Evolutionary conservation across 495 filamentous ascomycete genomes (phyloP).

Genomic region (Parachaetomium inaequale): DNA sequence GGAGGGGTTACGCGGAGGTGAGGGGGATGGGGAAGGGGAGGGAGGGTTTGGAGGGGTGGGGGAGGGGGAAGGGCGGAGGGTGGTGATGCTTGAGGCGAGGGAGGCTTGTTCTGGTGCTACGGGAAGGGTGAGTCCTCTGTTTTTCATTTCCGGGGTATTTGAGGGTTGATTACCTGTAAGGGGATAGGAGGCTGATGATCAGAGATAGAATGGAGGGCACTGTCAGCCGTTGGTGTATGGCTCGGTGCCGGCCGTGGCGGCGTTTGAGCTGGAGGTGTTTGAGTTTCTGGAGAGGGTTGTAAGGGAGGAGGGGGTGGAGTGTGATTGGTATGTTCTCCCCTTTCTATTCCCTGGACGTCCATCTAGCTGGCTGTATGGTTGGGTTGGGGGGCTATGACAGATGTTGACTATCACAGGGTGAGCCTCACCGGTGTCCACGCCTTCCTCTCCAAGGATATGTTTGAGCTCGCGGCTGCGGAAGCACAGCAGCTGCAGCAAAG

Average conservation of each 20-base stretch:
- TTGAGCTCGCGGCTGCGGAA: slow-evolving; percentile 41
- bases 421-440: slow-evolving; percentile 44
- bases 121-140: slow-evolving; percentile 58
- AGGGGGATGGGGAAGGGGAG: slow-evolving; percentile 31
- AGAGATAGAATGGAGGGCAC: slow-evolving; percentile 65
- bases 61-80: slow-evolving; percentile 48
- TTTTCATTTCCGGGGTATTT: not conserved
- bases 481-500: slow-evolving; percentile 41
- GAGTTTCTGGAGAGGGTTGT: slow-evolving; percentile 51
- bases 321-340: slow-evolving; percentile 49
- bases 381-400: not conserved
- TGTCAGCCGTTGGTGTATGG: slow-evolving; percentile 62
- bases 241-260: slow-evolving; percentile 47
- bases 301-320: slow-evolving; percentile 51
- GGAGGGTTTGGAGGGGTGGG: slow-evolving; percentile 47
- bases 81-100: slow-evolving; percentile 76
- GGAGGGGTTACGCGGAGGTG: slow-evolving; percentile 28
- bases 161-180: not conserved
- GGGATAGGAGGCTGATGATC: not conserved
- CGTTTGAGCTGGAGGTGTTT: slow-evolving; percentile 63
- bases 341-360: not conserved
- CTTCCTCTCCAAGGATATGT: slow-evolving; percentile 48
- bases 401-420: slow-evolving; percentile 36
- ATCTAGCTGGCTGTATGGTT: not conserved
- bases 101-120: slow-evolving; percentile 79